A percentile compares a stretch with the other conserved stretches of the same genome.
phyloP scores from a whole-genome alignment of 108 stramenopile genomes.

The Aureococcus anophagefferens region DNA sequence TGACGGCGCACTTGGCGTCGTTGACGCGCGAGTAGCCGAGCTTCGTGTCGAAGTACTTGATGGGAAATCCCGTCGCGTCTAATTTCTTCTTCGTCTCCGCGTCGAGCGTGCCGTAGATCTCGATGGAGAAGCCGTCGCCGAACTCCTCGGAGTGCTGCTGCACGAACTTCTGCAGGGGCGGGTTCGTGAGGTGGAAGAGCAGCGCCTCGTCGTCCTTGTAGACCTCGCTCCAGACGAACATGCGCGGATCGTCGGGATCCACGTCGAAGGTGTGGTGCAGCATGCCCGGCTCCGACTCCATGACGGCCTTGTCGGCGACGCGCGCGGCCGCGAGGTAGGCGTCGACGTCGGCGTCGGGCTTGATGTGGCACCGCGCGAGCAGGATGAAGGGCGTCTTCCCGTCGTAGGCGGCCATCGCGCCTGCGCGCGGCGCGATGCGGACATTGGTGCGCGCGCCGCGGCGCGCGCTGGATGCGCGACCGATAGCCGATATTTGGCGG shows the following conservation, averaged over 20 bases:
- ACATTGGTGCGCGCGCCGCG: no score
- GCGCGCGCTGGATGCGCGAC: no score
- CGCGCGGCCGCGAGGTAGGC: not conserved
- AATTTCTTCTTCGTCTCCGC: not conserved
- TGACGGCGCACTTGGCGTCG: no score
- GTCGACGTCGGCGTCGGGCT: no score
- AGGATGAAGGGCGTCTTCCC: no score
- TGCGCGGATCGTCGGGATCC: not conserved
- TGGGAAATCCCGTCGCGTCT: no score
- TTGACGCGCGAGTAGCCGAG: no score
- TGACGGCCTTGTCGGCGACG: not conserved
- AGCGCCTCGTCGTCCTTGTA: not conserved
- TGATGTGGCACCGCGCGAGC: no score
- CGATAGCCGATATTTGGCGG: no score
- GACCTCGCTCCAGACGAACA: not conserved
- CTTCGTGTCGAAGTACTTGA: no score
- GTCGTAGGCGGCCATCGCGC: no score
- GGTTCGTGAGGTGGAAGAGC: not conserved
- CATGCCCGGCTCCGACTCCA: not conserved
- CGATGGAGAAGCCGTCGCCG: not conserved
- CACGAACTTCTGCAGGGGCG: not conserved
- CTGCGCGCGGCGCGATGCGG: no score
- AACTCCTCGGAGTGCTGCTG: not conserved
- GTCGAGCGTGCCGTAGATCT: not conserved
- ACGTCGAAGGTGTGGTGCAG: conserved; percentile 3